Evolutionary conservation across 164 flowering plant species (phyloP).

Genomic region (Santalum album): DNA sequence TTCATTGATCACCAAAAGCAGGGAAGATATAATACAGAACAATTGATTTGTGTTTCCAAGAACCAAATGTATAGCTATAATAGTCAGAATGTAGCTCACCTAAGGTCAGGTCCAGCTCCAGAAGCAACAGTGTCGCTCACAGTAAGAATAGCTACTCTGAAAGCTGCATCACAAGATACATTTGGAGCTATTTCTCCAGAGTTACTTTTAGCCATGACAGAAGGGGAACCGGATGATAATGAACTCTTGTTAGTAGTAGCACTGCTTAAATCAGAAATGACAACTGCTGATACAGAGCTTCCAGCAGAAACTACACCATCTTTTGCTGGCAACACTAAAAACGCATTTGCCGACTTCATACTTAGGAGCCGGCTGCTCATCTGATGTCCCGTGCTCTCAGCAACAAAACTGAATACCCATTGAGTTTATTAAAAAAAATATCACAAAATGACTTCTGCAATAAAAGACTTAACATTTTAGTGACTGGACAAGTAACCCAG

Average conservation of each 20-base stretch:
- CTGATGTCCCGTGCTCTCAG: constrained; percentile 92
- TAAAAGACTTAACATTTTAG: too few relatives aligned
- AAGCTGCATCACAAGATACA: constrained; percentile 22
- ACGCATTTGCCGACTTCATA: constrained; percentile 84
- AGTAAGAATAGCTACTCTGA: constrained; percentile 64
- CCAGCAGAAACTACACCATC: constrained; percentile 53
- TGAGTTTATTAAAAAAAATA: too few relatives aligned
- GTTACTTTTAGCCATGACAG: constrained; percentile 11
- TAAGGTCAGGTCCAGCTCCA: constrained; percentile 82
- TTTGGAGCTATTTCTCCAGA: constrained; percentile 8
- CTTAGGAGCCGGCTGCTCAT: constrained; percentile 83
- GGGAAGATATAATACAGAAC: too few relatives aligned
- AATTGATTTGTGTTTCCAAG: not conserved
- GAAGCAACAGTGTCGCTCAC: constrained; percentile 94
- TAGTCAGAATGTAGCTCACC: constrained; percentile 33
- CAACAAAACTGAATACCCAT: constrained; percentile 56
- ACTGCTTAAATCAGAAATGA: not conserved
- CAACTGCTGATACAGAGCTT: constrained; percentile 42
- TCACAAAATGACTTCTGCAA: too few relatives aligned
- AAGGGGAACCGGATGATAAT: constrained; percentile 7
- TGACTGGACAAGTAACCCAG: too few relatives aligned
- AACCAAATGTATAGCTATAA: not conserved
- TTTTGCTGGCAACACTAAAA: constrained; percentile 67
- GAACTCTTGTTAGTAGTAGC: constrained; percentile 13
- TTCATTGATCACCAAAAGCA: too few relatives aligned